phyloP scores from a whole-genome alignment of 495 filamentous ascomycete genomes.

The Alectoria sarmentosa region DNA sequence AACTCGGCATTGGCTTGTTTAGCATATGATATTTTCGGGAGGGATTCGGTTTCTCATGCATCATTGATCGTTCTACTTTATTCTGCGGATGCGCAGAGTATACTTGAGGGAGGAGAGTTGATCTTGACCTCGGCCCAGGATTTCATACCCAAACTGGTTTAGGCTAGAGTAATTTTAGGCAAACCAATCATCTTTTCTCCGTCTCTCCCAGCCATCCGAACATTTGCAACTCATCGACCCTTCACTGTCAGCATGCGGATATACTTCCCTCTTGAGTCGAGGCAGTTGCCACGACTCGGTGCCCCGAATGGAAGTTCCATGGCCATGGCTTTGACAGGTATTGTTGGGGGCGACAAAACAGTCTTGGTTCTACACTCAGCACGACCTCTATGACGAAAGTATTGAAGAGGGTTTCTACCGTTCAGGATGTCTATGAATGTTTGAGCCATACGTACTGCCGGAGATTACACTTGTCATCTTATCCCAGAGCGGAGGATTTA shows the following conservation, averaged over 20 bases:
- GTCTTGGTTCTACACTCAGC: no score
- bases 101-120: not conserved
- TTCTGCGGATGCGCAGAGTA: no score
- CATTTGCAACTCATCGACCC: not conserved
- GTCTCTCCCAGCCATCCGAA: not conserved
- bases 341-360: no score
- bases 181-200: not conserved
- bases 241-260: not conserved
- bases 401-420: no score
- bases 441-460: not conserved
- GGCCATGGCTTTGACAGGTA: not conserved
- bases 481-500: not conserved
- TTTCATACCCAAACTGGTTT: not conserved
- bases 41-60: not conserved
- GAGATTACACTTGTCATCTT: not conserved
- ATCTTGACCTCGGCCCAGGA: not conserved
- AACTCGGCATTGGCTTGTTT: not conserved
- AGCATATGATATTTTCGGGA: not conserved
- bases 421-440: not conserved
- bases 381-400: no score
- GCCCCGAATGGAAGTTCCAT: not conserved
- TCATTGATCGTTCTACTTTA: not conserved
- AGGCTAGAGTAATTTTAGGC: not conserved
- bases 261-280: not conserved
- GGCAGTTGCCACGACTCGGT: not conserved